Evolutionary conservation across 106 monocot species (phyloP).

Genomic region (Acorus calamus): DNA sequence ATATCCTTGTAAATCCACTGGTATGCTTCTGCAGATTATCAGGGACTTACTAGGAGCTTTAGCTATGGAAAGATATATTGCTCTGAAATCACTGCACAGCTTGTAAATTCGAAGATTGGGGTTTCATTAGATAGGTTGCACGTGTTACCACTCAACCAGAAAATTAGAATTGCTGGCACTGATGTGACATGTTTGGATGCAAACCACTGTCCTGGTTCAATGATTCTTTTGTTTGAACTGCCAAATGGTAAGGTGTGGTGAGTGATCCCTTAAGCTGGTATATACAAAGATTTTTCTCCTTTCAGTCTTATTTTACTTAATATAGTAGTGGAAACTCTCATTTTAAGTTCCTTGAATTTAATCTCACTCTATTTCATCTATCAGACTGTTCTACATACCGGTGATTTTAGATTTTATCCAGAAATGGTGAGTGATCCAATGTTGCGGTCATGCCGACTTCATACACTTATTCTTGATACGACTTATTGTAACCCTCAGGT

Average conservation of each 20-base stretch:
- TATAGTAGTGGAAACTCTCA: background rate
- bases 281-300: too few species aligned
- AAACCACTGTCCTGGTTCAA: constrained; percentile 93
- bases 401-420: constrained; percentile 85
- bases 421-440: constrained; percentile 56
- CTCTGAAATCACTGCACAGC: constrained; percentile 81
- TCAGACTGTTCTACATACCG: constrained; percentile 89
- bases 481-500: constrained; percentile 94
- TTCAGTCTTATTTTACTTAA: too few species aligned
- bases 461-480: constrained; percentile 89
- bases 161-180: constrained; percentile 52
- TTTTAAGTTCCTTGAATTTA: background rate
- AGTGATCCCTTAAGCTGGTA: background rate
- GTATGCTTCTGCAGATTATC: constrained; percentile 65
- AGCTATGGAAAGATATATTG: constrained; percentile 95
- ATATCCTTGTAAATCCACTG: background rate
- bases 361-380: constrained; percentile 3
- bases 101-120: constrained; percentile 84
- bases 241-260: constrained; percentile 72
- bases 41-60: constrained; percentile 85
- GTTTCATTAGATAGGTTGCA: constrained; percentile 69
- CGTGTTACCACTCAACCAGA: constrained; percentile 72
- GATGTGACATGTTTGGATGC: constrained; percentile 84
- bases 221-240: constrained; percentile 92
- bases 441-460: constrained; percentile 46